These are phyloP conservation scores for Ilyonectria destructans DNA, from an alignment of 2,329 filamentous ascomycete species.

Conservation along the genomic window DNA sequence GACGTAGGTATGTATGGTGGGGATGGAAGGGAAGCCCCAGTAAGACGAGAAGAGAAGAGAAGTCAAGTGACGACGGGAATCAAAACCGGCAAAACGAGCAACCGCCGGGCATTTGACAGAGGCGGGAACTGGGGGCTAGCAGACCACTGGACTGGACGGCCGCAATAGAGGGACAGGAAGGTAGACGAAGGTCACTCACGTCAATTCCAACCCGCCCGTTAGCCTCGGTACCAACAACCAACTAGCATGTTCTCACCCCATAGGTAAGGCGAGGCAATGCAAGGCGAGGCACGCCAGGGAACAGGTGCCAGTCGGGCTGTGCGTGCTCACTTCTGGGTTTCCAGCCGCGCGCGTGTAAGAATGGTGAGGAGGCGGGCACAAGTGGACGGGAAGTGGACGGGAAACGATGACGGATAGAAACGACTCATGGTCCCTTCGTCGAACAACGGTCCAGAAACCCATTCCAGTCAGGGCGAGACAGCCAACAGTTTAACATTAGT, in stretches of 20 bases:
- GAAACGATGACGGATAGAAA: slow-evolving; percentile 6
- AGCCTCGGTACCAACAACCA: background rate
- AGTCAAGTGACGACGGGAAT: slow-evolving; percentile 13
- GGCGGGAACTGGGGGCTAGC: background rate
- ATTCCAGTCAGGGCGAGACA: slow-evolving; percentile 13
- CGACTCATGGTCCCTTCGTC: slow-evolving; percentile 14
- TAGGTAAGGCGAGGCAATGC: background rate
- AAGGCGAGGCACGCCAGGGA: slow-evolving; percentile 1
- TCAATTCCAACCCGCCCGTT: background rate
- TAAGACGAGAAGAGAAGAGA: slow-evolving; percentile 1
- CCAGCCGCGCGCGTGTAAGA: slow-evolving; percentile 10
- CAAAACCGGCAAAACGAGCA: slow-evolving; percentile 12
- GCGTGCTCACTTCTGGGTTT: background rate
- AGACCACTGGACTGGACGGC: background rate
- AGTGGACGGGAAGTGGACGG: background rate
- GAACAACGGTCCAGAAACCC: slow-evolving; percentile 12
- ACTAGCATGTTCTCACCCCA: background rate
- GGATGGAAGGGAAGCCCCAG: slow-evolving; percentile 25
- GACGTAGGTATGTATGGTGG: slow-evolving; percentile 18
- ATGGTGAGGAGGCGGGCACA: slow-evolving; percentile 6
- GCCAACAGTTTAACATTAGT: slow-evolving; percentile 14
- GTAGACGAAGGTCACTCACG: background rate
- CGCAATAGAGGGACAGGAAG: background rate
- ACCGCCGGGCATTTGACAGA: background rate
- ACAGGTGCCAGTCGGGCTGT: background rate